Percentiles rank a stretch among this genome's conserved stretches.
phyloP scores from a whole-genome alignment of 805 yeast genomes.

The Sugiyamaella valdiviana region DNA sequence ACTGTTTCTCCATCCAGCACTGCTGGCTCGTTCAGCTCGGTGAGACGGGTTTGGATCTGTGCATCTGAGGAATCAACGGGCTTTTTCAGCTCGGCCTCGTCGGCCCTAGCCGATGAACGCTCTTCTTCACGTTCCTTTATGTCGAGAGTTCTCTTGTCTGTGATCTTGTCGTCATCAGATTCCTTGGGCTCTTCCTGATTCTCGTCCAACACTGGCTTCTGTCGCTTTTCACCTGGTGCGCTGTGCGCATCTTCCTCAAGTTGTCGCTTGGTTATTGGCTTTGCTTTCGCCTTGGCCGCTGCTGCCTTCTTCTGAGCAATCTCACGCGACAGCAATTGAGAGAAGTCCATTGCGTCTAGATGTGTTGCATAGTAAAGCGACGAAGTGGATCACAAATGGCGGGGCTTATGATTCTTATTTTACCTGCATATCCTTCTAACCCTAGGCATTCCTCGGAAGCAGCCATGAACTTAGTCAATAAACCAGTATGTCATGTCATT shows the following conservation, averaged over 20 bases:
- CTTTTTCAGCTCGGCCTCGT: conserved; percentile 28
- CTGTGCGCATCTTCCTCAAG: conserved; percentile 16
- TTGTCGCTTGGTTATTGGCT: conserved; percentile 15
- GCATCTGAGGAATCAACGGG: conserved; percentile 22
- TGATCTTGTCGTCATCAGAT: conserved; percentile 30
- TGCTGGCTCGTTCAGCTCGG: conserved; percentile 23
- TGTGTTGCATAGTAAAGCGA: neutral
- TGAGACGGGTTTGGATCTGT: conserved; percentile 25
- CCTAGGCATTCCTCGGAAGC: no score
- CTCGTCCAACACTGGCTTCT: conserved; percentile 35
- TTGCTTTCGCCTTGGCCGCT: conserved; percentile 10
- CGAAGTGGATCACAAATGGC: neutral
- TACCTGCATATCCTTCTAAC: neutral
- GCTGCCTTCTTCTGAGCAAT: conserved; percentile 40
- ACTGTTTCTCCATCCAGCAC: conserved; percentile 24
- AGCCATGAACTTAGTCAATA: no score
- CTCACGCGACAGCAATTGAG: conserved; percentile 41
- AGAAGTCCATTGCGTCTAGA: conserved; percentile 46
- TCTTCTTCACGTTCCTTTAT: conserved; percentile 16
- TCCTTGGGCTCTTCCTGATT: conserved; percentile 30
- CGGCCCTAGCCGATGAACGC: conserved; percentile 24
- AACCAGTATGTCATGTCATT: no score
- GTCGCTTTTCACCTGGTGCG: conserved; percentile 21
- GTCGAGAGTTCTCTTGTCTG: no score
- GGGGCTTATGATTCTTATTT: neutral